Base-by-base conservation (phyloP, 257 asterid species). In the Capsicum rhomboideum region DNA sequence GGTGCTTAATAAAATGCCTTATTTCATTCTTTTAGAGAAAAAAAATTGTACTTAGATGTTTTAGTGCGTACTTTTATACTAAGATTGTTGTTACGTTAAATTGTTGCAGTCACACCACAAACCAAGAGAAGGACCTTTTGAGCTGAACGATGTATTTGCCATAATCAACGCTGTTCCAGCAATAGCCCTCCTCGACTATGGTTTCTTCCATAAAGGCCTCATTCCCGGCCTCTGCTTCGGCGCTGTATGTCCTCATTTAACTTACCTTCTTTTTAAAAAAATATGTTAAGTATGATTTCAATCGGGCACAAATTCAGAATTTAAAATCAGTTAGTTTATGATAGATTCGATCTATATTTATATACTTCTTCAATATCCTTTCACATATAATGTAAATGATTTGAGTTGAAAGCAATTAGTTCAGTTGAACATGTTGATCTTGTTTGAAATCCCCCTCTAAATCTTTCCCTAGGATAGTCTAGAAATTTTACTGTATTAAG, bases 51-150 rank as follows among this genome's bases (percentile, higher is more conserved):
- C 40, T 34, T 34, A 34, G 40, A 34, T 34, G 4, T 2, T 34
- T 34, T 34, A 34, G 40, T 34, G 4, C 40, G 40, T 34, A 34
- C 44, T 40, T n/a, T 66, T 2, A 18, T 23, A 7, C 17, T 40
- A 21, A 69, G 17, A 20, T 40, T 10, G 11, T 69, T 37, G 63
- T 55, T 20, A 55, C 63, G 3, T 64, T 64, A 64, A 12, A 12
- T 28, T 64, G 37, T 64, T 89, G 87, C 97, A 97, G 99, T 97
- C 99, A 6, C 99, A 97, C 90, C 99, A 97, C 79, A 93, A 82
- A 87, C 97, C 99, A 75, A 93, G 99, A 85, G 99, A 97, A 87
- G 99, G 99, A 1, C 95, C 99, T 8, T 97, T 95, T 17, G 99
- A 97, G 83, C 93, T 97, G 1, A 97, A 97, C 58, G 99, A 97